Base-by-base conservation (phyloP, 306 rosid species). In the Hylodesmum podocarpum region DNA sequence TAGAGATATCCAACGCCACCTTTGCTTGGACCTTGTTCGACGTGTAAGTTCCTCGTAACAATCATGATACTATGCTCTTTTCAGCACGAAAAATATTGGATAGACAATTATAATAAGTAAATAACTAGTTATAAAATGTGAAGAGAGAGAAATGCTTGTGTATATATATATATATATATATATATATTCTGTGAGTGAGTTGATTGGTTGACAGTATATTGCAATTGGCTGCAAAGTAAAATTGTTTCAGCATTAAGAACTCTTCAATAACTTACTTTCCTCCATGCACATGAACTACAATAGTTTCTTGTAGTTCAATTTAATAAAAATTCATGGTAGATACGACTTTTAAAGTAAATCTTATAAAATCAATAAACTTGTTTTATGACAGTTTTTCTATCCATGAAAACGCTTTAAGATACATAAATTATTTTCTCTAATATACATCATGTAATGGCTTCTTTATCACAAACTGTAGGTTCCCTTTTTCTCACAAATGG, bases 401-500 rank as follows among this genome's bases (percentile, higher is more conserved):
- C n/a, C n/a, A n/a, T n/a, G n/a, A n/a, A n/a, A n/a, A n/a, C n/a
- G n/a, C n/a, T n/a, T n/a, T n/a, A n/a, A n/a, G n/a, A n/a, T n/a
- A n/a, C n/a, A n/a, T 46, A 5, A 2, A 47, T 2, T 10, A 21
- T 21, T 8, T 51, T 8, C 29, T 19, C 2, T 9, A 12, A 58
- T 16, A 57, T 13, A 22, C 64, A 29, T 50, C 40, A 54, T 41
- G 72, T 27, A 51, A 61, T 79, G 55, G 6, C 67, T 27, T 67
- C 62, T 41, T 67, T 72, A 29, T 40, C 27, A 44, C 31, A 44
- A 75, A 47, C 58, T 84, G 21, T 82, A 94, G 98, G 98, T 94
- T 15, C 98, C 98, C 13, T 92, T 94, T 77, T 94, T 94, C 50
- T 85, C 97, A 37, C 95, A 92, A 79, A 94, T 94, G 98, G 97